phyloP scores from a whole-genome alignment of 371 early-diverging fungal species.

The Rhizopus microsporus region DNA sequence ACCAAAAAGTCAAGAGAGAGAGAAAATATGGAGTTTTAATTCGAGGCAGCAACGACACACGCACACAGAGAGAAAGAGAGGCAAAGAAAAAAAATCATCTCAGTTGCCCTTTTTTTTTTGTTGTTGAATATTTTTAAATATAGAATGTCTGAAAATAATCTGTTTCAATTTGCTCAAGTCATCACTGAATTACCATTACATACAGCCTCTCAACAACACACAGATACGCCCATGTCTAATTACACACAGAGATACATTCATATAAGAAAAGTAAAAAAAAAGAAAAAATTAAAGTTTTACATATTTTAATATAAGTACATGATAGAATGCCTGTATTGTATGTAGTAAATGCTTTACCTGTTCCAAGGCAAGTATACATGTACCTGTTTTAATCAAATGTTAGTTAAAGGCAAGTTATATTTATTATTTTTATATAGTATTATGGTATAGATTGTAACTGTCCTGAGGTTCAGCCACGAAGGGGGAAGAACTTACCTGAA shows the following conservation, averaged over 20 bases:
- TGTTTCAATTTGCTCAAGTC: constrained; percentile 51
- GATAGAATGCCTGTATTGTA: constrained; percentile 56
- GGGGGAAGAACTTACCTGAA: constrained; percentile 52
- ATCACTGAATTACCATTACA: constrained; percentile 34
- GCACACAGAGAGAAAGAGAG: background rate
- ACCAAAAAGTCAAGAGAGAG: too few species aligned
- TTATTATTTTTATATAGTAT: constrained; percentile 22
- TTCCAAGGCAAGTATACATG: constrained; percentile 33
- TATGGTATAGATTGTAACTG: constrained; percentile 49
- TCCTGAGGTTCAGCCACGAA: constrained; percentile 48
- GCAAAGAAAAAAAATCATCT: too few species aligned
- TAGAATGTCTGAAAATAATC: constrained; percentile 40
- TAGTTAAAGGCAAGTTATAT: background rate
- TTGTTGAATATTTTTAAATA: constrained; percentile 1
- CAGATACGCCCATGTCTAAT: constrained; percentile 17
- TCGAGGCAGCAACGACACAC: background rate
- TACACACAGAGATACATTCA: constrained; percentile 23
- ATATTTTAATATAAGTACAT: background rate
- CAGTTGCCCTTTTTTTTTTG: background rate
- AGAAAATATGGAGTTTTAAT: too few species aligned
- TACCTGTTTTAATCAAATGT: background rate
- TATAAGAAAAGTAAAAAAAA: constrained; percentile 31
- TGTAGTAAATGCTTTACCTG: constrained; percentile 56
- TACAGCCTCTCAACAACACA: constrained; percentile 10
- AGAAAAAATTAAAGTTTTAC: background rate